A percentile compares a stretch with the other conserved stretches of the same genome.
Evolutionary conservation across 495 filamentous ascomycete genomes (phyloP).

Genomic region (Neurospora tetraspora): DNA sequence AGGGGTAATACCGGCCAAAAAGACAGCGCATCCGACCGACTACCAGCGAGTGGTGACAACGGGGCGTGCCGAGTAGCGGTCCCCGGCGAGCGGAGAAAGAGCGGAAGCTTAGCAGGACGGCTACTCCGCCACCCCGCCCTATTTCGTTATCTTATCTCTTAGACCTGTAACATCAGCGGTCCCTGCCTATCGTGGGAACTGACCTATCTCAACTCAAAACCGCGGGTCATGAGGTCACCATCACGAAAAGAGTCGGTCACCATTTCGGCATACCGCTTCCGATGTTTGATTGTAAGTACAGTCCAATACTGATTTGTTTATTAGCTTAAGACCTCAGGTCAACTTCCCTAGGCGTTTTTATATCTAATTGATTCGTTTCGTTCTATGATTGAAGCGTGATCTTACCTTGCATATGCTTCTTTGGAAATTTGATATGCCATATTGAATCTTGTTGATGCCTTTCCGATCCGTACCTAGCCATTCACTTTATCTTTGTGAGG

Average conservation of each 20-base stretch:
- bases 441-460: too few species aligned
- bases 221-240: background rate
- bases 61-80: background rate
- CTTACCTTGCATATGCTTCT: background rate
- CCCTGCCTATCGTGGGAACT: background rate
- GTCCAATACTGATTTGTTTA: background rate
- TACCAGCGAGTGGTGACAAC: background rate
- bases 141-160: background rate
- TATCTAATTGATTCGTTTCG: background rate
- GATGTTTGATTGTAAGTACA: background rate
- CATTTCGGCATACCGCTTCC: background rate
- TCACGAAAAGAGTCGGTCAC: background rate
- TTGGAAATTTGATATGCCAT: fast-evolving
- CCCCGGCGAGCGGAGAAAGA: background rate
- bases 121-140: background rate
- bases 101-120: background rate
- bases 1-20: background rate
- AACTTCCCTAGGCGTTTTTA: background rate
- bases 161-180: background rate
- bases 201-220: background rate
- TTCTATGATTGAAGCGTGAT: background rate
- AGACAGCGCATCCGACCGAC: background rate
- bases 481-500: background rate
- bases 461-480: too few species aligned
- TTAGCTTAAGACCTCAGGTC: background rate